Base-by-base conservation (phyloP, 2,329 filamentous ascomycete genomes). In the Sclerotinia glacialis region DNA sequence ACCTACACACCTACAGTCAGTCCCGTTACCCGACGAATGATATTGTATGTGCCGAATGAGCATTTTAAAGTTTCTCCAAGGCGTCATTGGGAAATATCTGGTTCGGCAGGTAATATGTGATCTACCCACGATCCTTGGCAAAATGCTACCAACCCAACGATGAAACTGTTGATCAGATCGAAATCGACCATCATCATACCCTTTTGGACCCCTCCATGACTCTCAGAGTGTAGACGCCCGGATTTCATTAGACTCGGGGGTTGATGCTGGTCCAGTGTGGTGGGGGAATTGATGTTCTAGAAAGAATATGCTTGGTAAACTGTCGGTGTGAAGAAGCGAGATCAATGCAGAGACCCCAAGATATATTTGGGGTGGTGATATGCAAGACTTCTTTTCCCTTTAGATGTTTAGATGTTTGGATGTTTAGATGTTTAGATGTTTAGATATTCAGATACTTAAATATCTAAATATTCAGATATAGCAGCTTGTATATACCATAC, bases 231-330 rank as follows among this genome's bases (percentile, higher is more conserved):
- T 46, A 59, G 34, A 59, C 18, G 56, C 42, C 56, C 37, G 37
- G 56, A 60, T 47, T 18, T 37, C 28, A 34, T 47, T 31, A 31
- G 42, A 47, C 42, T 60, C 56, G 56, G 56, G 56, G 56, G 42
- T 60, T 60, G 56, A 60, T 60, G 56, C 56, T 47, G 56, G 56
- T 47, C 12, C 8, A 21, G 42, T 60, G 28, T 60, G 56, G 56
- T 60, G 42, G 56, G 56, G 56, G 56, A 60, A 47, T 31, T 37
- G n/a, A 23, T 16, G 21, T 60, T 60, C 42, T 47, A 60, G 55
- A 59, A 59, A 59, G 56, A 60, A 60, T 60, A 31, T 16, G 55
- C 55, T 16, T 46, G 26, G 42, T 31, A 47, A 59, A 59, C 56
- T 23, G 56, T 49, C 56, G 56, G 56, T 60, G 56, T 55, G 52